A percentile compares a stretch with the other conserved stretches of the same genome.
Evolutionary conservation across 495 filamentous ascomycete species (phyloP).

Genomic region (Immersiella caudata): DNA sequence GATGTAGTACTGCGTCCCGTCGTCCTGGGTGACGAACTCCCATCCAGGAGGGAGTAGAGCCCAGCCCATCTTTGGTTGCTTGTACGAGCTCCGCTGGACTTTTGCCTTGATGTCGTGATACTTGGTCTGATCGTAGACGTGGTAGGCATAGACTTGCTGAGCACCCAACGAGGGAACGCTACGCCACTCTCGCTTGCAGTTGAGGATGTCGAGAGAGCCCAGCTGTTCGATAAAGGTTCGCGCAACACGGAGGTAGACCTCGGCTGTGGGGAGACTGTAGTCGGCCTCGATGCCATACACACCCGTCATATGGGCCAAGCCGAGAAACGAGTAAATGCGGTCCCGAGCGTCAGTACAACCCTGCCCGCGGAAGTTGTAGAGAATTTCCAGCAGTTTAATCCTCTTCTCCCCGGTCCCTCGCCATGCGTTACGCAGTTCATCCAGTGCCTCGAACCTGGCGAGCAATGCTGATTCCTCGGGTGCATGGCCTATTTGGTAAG

Average conservation of each 20-base stretch:
- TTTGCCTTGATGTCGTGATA: slow-evolving; percentile 13
- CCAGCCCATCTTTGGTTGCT: background rate
- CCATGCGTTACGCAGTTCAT: slow-evolving; percentile 5
- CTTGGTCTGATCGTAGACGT: slow-evolving; percentile 11
- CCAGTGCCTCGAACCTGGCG: slow-evolving; percentile 1
- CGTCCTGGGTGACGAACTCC: background rate
- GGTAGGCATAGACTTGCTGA: slow-evolving; percentile 12
- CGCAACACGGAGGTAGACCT: background rate
- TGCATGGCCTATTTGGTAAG: background rate
- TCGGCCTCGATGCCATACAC: background rate
- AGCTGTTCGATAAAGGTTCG: background rate
- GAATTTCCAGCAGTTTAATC: background rate
- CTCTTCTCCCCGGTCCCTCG: background rate
- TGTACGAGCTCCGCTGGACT: background rate
- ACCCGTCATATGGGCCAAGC: slow-evolving; percentile 8
- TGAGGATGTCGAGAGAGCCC: slow-evolving; percentile 7
- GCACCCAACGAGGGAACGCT: background rate
- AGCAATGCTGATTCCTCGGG: background rate
- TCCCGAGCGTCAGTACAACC: slow-evolving; percentile 6
- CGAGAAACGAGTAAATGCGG: slow-evolving; percentile 6
- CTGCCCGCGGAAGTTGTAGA: slow-evolving; percentile 6
- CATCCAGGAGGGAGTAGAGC: background rate
- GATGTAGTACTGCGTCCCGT: background rate
- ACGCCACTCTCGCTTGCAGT: slow-evolving; percentile 13
- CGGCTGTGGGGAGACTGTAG: background rate